Evolutionary conservation across 306 rosid species (phyloP).

Genomic region (Rosa multiflora): DNA sequence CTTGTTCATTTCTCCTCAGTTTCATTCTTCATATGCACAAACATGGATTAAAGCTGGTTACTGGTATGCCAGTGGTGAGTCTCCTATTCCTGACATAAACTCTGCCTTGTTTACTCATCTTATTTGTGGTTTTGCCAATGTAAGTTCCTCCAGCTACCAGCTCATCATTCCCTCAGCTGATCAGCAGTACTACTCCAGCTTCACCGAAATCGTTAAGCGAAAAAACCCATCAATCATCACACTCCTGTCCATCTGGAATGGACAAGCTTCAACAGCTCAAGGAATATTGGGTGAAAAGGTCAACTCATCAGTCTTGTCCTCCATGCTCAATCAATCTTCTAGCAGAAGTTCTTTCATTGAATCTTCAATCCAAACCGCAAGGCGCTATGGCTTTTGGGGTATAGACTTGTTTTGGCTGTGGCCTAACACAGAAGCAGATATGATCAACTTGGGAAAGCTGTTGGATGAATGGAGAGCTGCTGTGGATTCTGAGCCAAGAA

Average conservation of each 20-base stretch:
- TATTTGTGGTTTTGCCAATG: conserved; percentile 38
- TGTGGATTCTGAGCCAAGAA: conserved; percentile 22
- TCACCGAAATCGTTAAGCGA: conserved; percentile 29
- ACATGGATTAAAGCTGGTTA: conserved; percentile 48
- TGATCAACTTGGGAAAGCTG: conserved; percentile 34
- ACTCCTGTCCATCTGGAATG: conserved; percentile 40
- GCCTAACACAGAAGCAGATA: conserved; percentile 13
- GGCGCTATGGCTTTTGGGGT: conserved; percentile 42
- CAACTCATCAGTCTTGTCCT: background rate
- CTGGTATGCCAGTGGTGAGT: conserved; percentile 31
- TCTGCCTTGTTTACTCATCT: conserved; percentile 46
- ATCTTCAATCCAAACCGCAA: conserved; percentile 43
- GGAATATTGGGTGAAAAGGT: conserved; percentile 21
- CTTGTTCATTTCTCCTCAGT: background rate
- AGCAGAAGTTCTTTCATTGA: conserved; percentile 48
- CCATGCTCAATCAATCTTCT: conserved; percentile 26
- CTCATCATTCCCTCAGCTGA: conserved; percentile 32
- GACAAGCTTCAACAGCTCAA: background rate
- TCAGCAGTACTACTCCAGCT: conserved; percentile 30
- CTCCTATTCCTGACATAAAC: conserved; percentile 32
- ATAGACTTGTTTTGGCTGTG: conserved; percentile 48
- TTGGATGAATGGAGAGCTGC: conserved; percentile 45
- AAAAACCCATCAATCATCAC: conserved; percentile 43
- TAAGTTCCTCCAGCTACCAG: conserved; percentile 20
- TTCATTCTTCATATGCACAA: conserved; percentile 15